Conservation (phyloP, 805 yeast species). For the Candida boleticola region DNA sequence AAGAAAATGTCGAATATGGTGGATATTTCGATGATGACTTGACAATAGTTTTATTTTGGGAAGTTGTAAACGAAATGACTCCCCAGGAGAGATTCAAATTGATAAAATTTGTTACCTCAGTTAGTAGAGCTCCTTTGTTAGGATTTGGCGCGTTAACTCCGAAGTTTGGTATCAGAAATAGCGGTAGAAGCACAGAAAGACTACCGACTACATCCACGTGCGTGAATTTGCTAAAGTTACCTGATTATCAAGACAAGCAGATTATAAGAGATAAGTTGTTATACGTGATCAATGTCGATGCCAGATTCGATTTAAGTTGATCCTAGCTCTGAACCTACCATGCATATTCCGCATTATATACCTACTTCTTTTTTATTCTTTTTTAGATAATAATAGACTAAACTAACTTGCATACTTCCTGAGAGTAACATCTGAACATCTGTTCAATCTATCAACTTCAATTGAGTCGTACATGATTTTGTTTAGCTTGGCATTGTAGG, state of each 20-base stretch:
- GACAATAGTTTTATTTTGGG: constrained; percentile 74
- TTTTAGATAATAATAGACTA: no score
- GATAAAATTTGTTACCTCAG: constrained; percentile 88
- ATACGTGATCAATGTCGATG: constrained; percentile 76
- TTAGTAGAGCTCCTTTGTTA: constrained; percentile 83
- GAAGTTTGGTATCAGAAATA: constrained; percentile 71
- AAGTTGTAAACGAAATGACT: constrained; percentile 65
- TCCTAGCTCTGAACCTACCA: no score
- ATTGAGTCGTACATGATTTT: no score
- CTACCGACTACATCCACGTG: constrained; percentile 95
- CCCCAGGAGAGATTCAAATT: constrained; percentile 62
- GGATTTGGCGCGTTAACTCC: constrained; percentile 81
- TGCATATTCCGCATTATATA: no score
- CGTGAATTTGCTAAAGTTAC: constrained; percentile 80
- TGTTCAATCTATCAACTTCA: no score
- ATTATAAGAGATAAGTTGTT: constrained; percentile 61
- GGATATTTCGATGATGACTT: constrained; percentile 54
- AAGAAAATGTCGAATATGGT: constrained; percentile 58
- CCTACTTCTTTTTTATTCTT: no score
- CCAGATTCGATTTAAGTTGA: constrained; percentile 72
- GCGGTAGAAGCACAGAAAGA: constrained; percentile 54
- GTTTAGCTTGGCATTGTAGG: no score
- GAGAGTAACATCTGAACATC: no score
- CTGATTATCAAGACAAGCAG: constrained; percentile 69
- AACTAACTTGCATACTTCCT: no score